Percentiles rank a stretch among this genome's conserved stretches.
These are phyloP conservation scores for Xylariaceae sp. DNA, from an alignment of 2,329 filamentous ascomycete species.

Conservation along the genomic window DNA sequence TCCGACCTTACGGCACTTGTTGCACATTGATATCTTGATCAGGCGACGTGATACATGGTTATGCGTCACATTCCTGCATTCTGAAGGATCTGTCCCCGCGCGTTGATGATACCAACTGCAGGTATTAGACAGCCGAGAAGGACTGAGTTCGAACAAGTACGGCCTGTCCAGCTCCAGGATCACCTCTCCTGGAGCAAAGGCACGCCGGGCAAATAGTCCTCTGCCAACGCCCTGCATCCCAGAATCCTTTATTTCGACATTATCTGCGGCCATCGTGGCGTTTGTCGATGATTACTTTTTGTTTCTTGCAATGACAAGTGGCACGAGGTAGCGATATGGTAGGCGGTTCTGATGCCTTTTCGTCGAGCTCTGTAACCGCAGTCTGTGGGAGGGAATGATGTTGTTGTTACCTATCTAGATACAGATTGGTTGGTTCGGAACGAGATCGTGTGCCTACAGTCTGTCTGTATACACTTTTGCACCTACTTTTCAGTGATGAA, in stretches of 20 bases:
- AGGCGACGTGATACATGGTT: slow-evolving; percentile 1
- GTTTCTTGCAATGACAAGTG: background rate
- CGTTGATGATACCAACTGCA: slow-evolving; percentile 30
- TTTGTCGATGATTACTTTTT: background rate
- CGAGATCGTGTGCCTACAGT: too few species aligned
- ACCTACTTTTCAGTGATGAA: too few species aligned
- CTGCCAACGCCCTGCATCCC: slow-evolving; percentile 23
- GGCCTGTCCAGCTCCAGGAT: slow-evolving; percentile 24
- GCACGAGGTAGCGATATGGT: background rate
- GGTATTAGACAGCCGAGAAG: slow-evolving; percentile 24
- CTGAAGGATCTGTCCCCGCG: slow-evolving; percentile 19
- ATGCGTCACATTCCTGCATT: background rate
- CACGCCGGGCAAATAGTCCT: slow-evolving; percentile 25
- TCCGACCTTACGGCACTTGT: slow-evolving; percentile 22
- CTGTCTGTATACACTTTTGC: too few species aligned
- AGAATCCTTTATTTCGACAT: slow-evolving; percentile 23
- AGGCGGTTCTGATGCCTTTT: too few species aligned
- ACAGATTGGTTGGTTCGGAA: too few species aligned
- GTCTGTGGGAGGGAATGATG: too few species aligned
- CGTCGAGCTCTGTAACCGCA: too few species aligned
- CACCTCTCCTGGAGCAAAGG: slow-evolving; percentile 25
- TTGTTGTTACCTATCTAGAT: too few species aligned
- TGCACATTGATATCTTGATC: slow-evolving; percentile 25
- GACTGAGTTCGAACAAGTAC: slow-evolving; percentile 24
- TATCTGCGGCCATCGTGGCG: slow-evolving; percentile 14